Evolutionary conservation across 305 asterid species (phyloP), one percentile per base, ranked within the genome.

Genomic region (Withania somnifera): DNA sequence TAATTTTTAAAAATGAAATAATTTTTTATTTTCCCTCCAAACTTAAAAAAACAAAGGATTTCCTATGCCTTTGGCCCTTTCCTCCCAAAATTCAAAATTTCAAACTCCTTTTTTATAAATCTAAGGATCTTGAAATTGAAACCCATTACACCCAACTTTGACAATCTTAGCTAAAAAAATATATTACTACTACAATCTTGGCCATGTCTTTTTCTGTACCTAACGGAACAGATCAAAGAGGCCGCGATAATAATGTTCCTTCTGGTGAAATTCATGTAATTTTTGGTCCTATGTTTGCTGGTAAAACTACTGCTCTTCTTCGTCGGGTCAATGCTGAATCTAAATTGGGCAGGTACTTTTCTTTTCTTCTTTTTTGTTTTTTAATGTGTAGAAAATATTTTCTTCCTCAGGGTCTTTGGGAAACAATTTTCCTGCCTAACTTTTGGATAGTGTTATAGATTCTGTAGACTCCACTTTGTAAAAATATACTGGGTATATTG

Each of bases 281-380:
- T 50, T 60, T 92, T 5, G 98, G 98, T 14, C 98, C 98, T 32
- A 95, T 95, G 98, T 95, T 95, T 51, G 96, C 98, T 50, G 98
- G 98, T 32, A 95, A 95, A 81, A 87, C 98, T 60, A 95, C 98
- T 34, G 93, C 98, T 64, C 93, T 95, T 66, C 98, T 95, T 84
- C 97, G 94, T 81, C 97, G 98, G 7, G 90, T 93, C 51, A 90
- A 84, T 63, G 84, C 93, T 22, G 97, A 90, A 83, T 84, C 92
- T 22, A 87, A 87, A 81, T 0, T 75, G 73, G 97, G 98, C 89
- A 93, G 98, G 98, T 93, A 32, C 11, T 7, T 10, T 34, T 34
- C 3, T 4, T 30, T 30, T 30, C 8, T 52, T 9, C 6, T 24
- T 45, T 14, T 19, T 26, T 1, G 7, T 10, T 24, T 24, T 24